A percentile compares a stretch with the other conserved stretches of the same genome.
These are phyloP conservation scores for Aspergillus spinulosporus DNA, from an alignment of 2,329 filamentous ascomycete genomes.

Conservation along the genomic window DNA sequence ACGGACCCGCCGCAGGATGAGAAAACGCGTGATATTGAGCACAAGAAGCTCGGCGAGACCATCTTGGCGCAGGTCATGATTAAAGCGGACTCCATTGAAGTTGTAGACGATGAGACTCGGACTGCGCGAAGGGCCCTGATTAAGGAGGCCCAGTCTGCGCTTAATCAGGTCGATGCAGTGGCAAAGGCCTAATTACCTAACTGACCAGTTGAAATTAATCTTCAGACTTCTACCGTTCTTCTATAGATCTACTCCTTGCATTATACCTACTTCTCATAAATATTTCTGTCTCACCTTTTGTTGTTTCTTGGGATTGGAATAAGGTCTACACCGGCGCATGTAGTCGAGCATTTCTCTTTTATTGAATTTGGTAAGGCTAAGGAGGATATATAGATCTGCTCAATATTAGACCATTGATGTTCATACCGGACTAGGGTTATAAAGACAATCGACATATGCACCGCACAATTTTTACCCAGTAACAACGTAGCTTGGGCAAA, in stretches of 20 bases:
- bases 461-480: too few species aligned
- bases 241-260: neutral
- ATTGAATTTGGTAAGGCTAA: neutral
- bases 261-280: neutral
- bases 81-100: slow-evolving; percentile 70
- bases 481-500: too few species aligned
- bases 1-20: slow-evolving; percentile 41
- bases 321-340: neutral
- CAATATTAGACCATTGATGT: neutral
- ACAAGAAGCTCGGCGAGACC: slow-evolving; percentile 47
- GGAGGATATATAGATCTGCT: neutral
- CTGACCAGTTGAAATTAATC: too few species aligned
- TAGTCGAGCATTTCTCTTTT: neutral
- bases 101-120: slow-evolving; percentile 64
- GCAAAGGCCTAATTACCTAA: slow-evolving; percentile 19
- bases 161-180: slow-evolving; percentile 40
- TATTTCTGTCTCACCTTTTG: neutral
- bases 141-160: slow-evolving; percentile 42
- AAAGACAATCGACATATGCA: too few species aligned
- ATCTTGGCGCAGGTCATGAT: slow-evolving; percentile 46
- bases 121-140: slow-evolving; percentile 51
- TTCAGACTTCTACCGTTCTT: too few species aligned
- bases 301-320: neutral
- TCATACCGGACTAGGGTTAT: too few species aligned
- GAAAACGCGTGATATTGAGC: slow-evolving; percentile 44